phyloP scores from a whole-genome alignment of 352 stramenopile species.

The Globisporangium radiosum region DNA sequence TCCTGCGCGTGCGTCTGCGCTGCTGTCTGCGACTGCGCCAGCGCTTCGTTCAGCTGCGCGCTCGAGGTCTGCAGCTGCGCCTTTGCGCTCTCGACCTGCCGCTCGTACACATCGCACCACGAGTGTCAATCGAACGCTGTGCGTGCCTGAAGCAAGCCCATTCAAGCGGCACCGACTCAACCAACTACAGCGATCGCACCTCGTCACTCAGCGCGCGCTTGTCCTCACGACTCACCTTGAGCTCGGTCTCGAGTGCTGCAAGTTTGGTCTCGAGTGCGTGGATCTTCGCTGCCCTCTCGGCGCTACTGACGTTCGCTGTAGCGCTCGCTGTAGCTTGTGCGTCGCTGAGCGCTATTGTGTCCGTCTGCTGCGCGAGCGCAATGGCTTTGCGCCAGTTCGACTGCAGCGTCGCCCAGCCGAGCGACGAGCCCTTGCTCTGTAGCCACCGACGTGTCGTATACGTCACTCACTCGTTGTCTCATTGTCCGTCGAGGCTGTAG shows the following conservation, averaged over 20 bases:
- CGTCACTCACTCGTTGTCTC: neutral
- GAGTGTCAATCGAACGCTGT: neutral
- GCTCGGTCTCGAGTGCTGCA: slow-evolving; percentile 2
- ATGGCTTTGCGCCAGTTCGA: slow-evolving; percentile 14
- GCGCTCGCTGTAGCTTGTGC: neutral
- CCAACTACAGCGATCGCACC: neutral
- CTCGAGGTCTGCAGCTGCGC: neutral
- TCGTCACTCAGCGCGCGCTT: slow-evolving; percentile 5
- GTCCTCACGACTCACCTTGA: neutral
- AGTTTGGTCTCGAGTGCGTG: slow-evolving; percentile 15
- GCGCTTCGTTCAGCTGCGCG: neutral
- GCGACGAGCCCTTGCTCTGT: slow-evolving; percentile 11
- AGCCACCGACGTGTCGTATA: neutral
- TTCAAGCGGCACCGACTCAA: too few relatives aligned
- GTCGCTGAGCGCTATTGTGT: neutral
- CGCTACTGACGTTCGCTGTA: too few relatives aligned
- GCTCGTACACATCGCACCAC: neutral
- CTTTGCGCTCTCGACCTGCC: neutral
- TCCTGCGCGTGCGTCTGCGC: slow-evolving; percentile 1
- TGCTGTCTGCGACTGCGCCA: slow-evolving; percentile 1
- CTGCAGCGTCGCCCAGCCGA: slow-evolving; percentile 13
- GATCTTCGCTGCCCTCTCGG: slow-evolving; percentile 7
- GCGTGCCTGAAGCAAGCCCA: too few relatives aligned
- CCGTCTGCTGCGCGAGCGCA: slow-evolving; percentile 5
- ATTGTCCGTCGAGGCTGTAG: neutral